Percentiles rank a stretch among this genome's conserved stretches.
Evolutionary conservation across 169 alveolate species (phyloP).

Genomic region (Theileria annulata): DNA sequence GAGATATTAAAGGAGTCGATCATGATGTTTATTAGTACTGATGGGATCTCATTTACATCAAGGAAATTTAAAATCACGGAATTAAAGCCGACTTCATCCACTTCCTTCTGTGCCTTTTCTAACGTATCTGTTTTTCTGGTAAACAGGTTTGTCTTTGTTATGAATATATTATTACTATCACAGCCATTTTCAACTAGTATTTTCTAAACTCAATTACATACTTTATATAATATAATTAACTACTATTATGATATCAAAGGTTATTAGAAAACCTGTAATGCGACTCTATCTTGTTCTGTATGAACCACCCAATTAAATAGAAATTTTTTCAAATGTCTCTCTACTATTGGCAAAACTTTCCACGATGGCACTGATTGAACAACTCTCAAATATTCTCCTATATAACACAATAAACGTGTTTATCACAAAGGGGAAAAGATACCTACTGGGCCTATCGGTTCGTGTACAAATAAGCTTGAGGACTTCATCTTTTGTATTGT

Average conservation of each 20-base stretch:
- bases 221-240: too few species aligned
- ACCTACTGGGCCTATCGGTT: constrained; percentile 66
- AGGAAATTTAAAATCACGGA: constrained; percentile 35
- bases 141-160: constrained; percentile 56
- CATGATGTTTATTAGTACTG: constrained; percentile 27
- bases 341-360: constrained; percentile 56
- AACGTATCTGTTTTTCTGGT: constrained; percentile 14
- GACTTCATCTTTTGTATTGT: constrained; percentile 26
- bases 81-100: background rate
- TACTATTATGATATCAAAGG: background rate
- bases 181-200: constrained; percentile 51
- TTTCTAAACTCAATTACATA: background rate
- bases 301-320: constrained; percentile 55
- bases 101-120: constrained; percentile 9
- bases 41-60: constrained; percentile 38
- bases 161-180: constrained; percentile 22
- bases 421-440: background rate
- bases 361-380: constrained; percentile 45
- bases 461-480: constrained; percentile 19
- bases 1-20: constrained; percentile 32
- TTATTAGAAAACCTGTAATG: constrained; percentile 12
- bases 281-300: constrained; percentile 55
- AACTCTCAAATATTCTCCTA: constrained; percentile 58
- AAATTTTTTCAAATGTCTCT: constrained; percentile 48
- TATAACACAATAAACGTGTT: too few species aligned